Evolutionary conservation across 2,329 filamentous ascomycete genomes (phyloP).

Genomic region (Botrytis paeoniae): DNA sequence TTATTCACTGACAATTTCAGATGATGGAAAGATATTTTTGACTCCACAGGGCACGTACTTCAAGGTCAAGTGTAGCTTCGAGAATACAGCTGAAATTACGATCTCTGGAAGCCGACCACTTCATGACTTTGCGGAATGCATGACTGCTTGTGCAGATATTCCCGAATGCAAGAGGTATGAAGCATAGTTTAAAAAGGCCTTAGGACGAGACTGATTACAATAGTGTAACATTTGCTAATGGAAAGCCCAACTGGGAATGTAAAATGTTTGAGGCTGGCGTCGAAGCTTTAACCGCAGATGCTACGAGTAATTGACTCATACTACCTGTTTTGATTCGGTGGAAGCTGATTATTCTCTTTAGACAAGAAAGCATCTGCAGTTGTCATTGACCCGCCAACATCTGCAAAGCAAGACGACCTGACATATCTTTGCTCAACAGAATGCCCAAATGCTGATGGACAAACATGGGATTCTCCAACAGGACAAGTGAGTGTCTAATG

Average conservation of each 20-base stretch:
- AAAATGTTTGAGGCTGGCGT: constrained; percentile 2
- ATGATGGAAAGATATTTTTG: not conserved
- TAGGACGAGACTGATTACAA: not conserved
- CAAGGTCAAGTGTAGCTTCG: constrained; percentile 3
- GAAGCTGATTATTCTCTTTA: not conserved
- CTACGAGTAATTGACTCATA: not conserved
- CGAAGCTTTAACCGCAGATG: not conserved
- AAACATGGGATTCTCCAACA: constrained; percentile 10
- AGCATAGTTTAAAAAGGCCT: not conserved
- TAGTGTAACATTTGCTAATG: not conserved
- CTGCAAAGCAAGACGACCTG: not conserved
- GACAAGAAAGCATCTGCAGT: constrained; percentile 1
- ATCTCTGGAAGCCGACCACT: constrained; percentile 6
- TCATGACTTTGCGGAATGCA: constrained; percentile 13
- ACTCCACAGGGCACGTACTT: constrained; percentile 10
- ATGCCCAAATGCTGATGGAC: constrained; percentile 14
- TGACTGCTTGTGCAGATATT: constrained; percentile 12
- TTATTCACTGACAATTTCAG: not conserved
- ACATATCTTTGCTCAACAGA: constrained; percentile 6
- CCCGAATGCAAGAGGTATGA: constrained; percentile 12
- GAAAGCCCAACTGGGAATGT: constrained; percentile 9
- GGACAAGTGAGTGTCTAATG: not conserved
- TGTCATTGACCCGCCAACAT: constrained; percentile 4
- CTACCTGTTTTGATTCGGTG: not conserved
- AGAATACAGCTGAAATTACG: constrained; percentile 4